These are phyloP conservation scores for Fusarium sp. DNA, from an alignment of 2,329 filamentous ascomycete genomes.

Conservation along the genomic window DNA sequence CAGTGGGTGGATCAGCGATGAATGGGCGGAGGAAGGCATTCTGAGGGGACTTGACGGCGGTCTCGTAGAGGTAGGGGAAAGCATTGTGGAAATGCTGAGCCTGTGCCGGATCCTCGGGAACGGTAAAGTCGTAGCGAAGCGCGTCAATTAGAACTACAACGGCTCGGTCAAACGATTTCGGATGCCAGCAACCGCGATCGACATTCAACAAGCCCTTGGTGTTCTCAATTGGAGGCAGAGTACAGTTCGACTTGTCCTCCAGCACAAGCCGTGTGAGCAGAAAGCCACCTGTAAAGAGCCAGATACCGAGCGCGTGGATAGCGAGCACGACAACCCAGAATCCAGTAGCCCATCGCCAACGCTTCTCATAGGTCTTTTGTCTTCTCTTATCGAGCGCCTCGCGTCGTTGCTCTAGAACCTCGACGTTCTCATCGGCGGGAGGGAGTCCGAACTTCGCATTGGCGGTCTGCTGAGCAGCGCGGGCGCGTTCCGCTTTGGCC, in stretches of 20 bases:
- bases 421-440: slow-evolving; percentile 50
- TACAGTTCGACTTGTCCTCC: slow-evolving; percentile 79
- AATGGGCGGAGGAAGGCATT: slow-evolving; percentile 94
- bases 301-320: slow-evolving; percentile 83
- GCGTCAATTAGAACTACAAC: slow-evolving; percentile 93
- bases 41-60: slow-evolving; percentile 75
- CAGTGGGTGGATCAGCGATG: slow-evolving; percentile 95
- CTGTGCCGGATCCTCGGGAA: slow-evolving; percentile 68
- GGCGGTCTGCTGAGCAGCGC: slow-evolving; percentile 56
- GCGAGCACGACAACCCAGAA: slow-evolving; percentile 78
- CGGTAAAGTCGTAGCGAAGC: slow-evolving; percentile 94
- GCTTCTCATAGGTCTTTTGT: slow-evolving; percentile 61
- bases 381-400: slow-evolving; percentile 60
- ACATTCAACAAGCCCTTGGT: slow-evolving; percentile 54
- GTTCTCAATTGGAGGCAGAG: slow-evolving; percentile 71
- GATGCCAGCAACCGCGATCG: slow-evolving; percentile 90
- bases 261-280: slow-evolving; percentile 87
- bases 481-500: slow-evolving; percentile 63
- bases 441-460: slow-evolving; percentile 46
- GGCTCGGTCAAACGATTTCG: slow-evolving; percentile 91
- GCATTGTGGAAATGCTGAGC: slow-evolving; percentile 80
- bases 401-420: slow-evolving; percentile 57
- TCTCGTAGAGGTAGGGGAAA: slow-evolving; percentile 87
- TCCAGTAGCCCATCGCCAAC: slow-evolving; percentile 68
- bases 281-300: slow-evolving; percentile 95